Percentiles rank a stretch among this genome's conserved stretches.
phyloP scores from a whole-genome alignment of 192 early-diverging fungal genomes.

The Coemansia sp. region DNA sequence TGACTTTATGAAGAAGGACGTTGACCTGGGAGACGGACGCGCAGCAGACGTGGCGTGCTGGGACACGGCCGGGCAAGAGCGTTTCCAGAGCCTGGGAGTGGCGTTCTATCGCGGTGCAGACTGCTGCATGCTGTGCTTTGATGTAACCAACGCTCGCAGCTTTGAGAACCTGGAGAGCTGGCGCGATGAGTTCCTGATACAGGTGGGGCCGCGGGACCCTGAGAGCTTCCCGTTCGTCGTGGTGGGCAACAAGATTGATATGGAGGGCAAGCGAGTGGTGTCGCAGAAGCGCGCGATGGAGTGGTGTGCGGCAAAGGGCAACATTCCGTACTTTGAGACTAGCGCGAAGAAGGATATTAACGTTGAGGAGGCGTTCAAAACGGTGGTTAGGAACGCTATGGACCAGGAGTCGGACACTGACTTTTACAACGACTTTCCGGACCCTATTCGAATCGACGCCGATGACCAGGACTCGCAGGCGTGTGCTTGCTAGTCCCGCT shows the following conservation, averaged over 20 bases:
- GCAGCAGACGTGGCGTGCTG: slow-evolving; percentile 96
- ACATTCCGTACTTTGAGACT: slow-evolving; percentile 98
- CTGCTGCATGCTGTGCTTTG: slow-evolving; percentile 97
- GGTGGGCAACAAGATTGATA: slow-evolving; percentile 98
- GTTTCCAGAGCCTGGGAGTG: slow-evolving; percentile 97
- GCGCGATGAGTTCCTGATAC: slow-evolving; percentile 98
- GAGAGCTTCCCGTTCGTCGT: slow-evolving; percentile 99
- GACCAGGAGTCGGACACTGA: slow-evolving; percentile 82
- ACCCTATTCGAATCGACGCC: slow-evolving; percentile 85
- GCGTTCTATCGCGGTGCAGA: slow-evolving; percentile 99
- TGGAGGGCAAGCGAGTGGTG: slow-evolving; percentile 90
- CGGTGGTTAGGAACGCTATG: slow-evolving; percentile 92
- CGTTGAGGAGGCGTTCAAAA: slow-evolving; percentile 96
- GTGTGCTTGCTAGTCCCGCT: slow-evolving; percentile 65
- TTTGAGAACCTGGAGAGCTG: slow-evolving; percentile 97
- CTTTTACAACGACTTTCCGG: slow-evolving; percentile 72
- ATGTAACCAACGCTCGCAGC: slow-evolving; percentile 91
- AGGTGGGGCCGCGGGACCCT: slow-evolving; percentile 89
- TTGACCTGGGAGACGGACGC: slow-evolving; percentile 82
- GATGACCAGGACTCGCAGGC: slow-evolving; percentile 62
- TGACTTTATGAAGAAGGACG: slow-evolving; percentile 98
- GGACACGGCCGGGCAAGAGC: slow-evolving; percentile 99
- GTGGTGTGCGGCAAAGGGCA: slow-evolving; percentile 95
- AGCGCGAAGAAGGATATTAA: slow-evolving; percentile 98
- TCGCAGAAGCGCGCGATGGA: slow-evolving; percentile 91